These are phyloP conservation scores for Besnoitia besnoiti DNA, from an alignment of 169 alveolate genomes.

Conservation along the genomic window DNA sequence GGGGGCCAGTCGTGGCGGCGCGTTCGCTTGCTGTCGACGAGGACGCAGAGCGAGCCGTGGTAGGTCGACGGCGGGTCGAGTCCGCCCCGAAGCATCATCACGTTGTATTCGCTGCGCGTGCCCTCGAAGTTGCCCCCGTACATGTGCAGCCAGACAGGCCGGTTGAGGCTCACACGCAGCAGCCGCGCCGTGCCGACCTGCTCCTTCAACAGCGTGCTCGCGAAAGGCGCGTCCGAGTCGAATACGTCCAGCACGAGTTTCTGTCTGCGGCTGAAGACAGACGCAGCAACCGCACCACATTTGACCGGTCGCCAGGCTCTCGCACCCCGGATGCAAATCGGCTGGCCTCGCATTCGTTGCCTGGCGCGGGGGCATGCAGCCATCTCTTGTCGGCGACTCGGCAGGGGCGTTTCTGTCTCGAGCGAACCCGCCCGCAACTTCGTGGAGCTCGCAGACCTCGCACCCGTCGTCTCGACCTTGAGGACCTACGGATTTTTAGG, in stretches of 20 bases:
- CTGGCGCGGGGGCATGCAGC: no score
- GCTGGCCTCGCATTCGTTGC: no score
- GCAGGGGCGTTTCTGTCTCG: no score
- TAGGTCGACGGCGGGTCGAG: conserved; percentile 56
- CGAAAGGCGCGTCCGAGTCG: conserved; percentile 60
- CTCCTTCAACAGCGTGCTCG: conserved; percentile 36
- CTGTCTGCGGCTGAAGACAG: conserved; percentile 4
- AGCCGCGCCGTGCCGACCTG: conserved; percentile 43
- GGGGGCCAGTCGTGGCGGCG: conserved; percentile 61
- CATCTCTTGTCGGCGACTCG: no score
- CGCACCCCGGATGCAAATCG: no score
- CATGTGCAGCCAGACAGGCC: conserved; percentile 59
- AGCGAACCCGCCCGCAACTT: no score
- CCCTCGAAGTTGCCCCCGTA: conserved; percentile 57
- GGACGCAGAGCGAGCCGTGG: conserved; percentile 64
- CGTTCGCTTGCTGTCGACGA: conserved; percentile 50
- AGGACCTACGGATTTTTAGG: conserved; percentile 43
- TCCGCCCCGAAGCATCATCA: conserved; percentile 56
- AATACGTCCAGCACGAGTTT: conserved; percentile 43
- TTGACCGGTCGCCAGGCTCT: no score
- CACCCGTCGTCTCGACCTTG: no score
- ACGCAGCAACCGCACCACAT: no score
- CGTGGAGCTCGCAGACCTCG: no score
- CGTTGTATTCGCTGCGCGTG: conserved; percentile 42
- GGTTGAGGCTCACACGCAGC: conserved; percentile 27